Evolutionary conservation across 257 asterid species (phyloP).

Genomic region (Penstemon davidsonii): DNA sequence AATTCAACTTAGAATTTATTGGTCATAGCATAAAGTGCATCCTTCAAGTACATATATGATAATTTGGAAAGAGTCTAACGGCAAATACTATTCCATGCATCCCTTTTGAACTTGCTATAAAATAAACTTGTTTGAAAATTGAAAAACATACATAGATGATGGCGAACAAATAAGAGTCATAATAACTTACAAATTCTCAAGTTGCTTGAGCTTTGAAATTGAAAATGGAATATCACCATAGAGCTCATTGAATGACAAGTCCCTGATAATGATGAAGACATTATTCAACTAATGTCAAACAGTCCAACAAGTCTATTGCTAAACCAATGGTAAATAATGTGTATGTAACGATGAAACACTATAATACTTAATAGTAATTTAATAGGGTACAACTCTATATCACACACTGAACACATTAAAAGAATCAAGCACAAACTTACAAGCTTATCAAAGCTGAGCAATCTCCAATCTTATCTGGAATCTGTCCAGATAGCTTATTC

Average conservation of each 20-base stretch:
- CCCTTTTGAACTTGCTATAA: too few species aligned
- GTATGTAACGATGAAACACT: too few species aligned
- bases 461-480: conserved; percentile 98
- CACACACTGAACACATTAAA: neutral
- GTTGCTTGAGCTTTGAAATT: conserved; percentile 86
- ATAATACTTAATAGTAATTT: neutral
- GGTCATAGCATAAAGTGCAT: neutral
- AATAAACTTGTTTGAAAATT: too few species aligned
- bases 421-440: conserved; percentile 38
- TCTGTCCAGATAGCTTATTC: conserved; percentile 83
- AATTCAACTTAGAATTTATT: neutral
- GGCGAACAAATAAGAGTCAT: neutral
- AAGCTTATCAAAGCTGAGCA: conserved; percentile 68
- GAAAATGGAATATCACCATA: conserved; percentile 95
- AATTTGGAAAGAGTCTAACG: too few species aligned
- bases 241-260: conserved; percentile 82
- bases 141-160: neutral
- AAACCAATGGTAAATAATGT: neutral
- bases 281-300: too few species aligned
- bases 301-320: neutral
- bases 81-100: too few species aligned
- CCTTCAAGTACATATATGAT: too few species aligned
- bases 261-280: conserved; percentile 44
- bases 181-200: conserved; percentile 65
- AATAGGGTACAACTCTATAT: neutral